These are phyloP conservation scores for Xylaria intraflava DNA, from an alignment of 495 filamentous ascomycete species.

Conservation along the genomic window DNA sequence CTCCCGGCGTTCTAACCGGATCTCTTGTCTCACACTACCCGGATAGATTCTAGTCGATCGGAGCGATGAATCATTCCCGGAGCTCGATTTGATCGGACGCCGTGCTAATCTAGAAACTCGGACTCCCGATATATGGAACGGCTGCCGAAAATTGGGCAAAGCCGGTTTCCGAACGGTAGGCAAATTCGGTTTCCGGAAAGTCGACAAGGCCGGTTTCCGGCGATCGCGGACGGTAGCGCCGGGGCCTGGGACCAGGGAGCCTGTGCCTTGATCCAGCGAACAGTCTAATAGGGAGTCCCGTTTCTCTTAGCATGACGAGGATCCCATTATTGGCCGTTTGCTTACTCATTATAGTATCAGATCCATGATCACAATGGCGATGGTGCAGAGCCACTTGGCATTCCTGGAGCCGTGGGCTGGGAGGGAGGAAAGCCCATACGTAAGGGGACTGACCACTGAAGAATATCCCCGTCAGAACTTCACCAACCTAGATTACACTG, in stretches of 20 bases:
- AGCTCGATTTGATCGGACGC: neutral
- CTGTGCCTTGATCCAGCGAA: neutral
- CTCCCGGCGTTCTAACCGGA: neutral
- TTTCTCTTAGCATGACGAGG: neutral
- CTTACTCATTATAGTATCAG: neutral
- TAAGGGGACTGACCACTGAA: neutral
- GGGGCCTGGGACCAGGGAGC: neutral
- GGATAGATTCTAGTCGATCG: neutral
- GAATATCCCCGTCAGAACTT: neutral
- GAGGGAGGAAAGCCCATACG: conserved; percentile 1
- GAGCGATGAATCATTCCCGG: neutral
- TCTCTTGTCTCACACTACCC: neutral
- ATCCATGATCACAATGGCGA: neutral
- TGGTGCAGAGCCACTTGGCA: neutral
- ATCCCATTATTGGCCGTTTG: neutral
- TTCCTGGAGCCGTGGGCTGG: conserved; percentile 4
- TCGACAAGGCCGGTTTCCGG: neutral
- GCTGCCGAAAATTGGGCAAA: neutral
- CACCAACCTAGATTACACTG: neutral
- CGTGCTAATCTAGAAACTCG: neutral
- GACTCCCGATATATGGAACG: neutral
- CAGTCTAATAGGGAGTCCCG: neutral
- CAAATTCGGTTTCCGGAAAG: too few species aligned
- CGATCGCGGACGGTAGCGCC: neutral
- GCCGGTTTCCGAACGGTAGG: too few species aligned